Base-by-base conservation (phyloP, 495 filamentous ascomycete genomes). In the Cenococcum geophilum region DNA sequence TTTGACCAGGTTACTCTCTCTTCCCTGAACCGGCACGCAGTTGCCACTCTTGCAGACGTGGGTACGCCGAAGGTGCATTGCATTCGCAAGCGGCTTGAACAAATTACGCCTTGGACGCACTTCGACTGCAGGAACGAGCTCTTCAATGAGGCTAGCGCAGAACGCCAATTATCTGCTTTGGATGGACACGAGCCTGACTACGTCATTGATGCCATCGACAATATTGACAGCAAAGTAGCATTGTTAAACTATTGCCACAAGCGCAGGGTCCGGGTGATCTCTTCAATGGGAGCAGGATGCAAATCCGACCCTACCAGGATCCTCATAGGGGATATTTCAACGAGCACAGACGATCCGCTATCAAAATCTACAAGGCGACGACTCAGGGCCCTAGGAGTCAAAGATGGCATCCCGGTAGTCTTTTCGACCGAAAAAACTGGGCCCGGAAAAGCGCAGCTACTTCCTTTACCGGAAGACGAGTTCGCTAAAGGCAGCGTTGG, bases 1-100 rank as follows among this genome's bases (percentile, higher is more conserved):
- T 99, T 99, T 70, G 93, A 99, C 75, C 93, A 99, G 79, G 95
- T 97, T 25, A 92, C 91, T 0, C 79, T 99, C 2, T 93, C 89
- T 52, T 92, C 88, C 1, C 76, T 99, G 47, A 99, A 99, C 73
- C 81, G 93, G 50, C 93, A 99, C 72, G 92, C 93, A 3, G 85
- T 99, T 0, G 93, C 93, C 14, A 96, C 91, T 16, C 79, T 97
- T 11, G 89, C 87, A 34, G 93, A 99, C 67, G 93, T 99, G 0
- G 93, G 93, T 20, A 89, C 87, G n/a, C 83, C 91, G 1, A 99
- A 99, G 75, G 93, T 99, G 12, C 82, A 87, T 58, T 91, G 88
- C 62, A 80, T 97, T 36, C 79, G 84, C 68, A 82, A 81, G 61
- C 76, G 91, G 50, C 76, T 99, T 53, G 82, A 93, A 64, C 89